Conservation (phyloP, 805 yeast genomes). For the Starmerella potacharoeniae region DNA sequence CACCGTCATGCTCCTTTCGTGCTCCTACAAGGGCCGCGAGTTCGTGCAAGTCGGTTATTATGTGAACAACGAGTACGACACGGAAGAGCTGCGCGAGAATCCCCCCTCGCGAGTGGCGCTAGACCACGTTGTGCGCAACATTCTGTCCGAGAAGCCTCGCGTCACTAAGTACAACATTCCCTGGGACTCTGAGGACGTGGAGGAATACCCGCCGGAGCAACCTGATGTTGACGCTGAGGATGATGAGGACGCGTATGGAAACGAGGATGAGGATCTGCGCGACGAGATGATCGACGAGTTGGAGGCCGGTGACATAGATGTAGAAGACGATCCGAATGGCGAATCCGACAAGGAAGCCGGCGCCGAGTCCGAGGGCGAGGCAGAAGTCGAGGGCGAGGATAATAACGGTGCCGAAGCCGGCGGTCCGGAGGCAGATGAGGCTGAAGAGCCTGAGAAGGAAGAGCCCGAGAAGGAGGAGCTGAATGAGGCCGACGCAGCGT, state of each 20-base stretch:
- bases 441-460: neutral
- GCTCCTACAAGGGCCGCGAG: constrained; percentile 87
- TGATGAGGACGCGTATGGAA: constrained; percentile 22
- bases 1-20: constrained; percentile 83
- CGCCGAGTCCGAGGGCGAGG: constrained; percentile 4
- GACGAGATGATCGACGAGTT: constrained; percentile 22
- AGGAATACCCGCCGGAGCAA: constrained; percentile 26
- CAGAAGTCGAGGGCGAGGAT: neutral
- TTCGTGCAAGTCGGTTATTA: constrained; percentile 96
- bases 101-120: constrained; percentile 92
- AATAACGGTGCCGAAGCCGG: neutral
- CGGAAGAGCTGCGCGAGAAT: constrained; percentile 82
- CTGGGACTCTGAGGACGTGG: constrained; percentile 41
- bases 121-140: constrained; percentile 86
- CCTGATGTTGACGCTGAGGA: constrained; percentile 24
- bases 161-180: constrained; percentile 94
- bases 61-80: constrained; percentile 92
- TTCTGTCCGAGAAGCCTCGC: constrained; percentile 92
- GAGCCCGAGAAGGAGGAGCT: too few species aligned
- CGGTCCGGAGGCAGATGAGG: neutral
- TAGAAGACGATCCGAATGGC: constrained; percentile 12
- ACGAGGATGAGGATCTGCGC: constrained; percentile 22
- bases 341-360: neutral
- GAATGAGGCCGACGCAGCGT: too few species aligned
- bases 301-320: constrained; percentile 23